phyloP scores from a whole-genome alignment of 2,329 filamentous ascomycete species.

The Teratosphaeriaceae sp. region DNA sequence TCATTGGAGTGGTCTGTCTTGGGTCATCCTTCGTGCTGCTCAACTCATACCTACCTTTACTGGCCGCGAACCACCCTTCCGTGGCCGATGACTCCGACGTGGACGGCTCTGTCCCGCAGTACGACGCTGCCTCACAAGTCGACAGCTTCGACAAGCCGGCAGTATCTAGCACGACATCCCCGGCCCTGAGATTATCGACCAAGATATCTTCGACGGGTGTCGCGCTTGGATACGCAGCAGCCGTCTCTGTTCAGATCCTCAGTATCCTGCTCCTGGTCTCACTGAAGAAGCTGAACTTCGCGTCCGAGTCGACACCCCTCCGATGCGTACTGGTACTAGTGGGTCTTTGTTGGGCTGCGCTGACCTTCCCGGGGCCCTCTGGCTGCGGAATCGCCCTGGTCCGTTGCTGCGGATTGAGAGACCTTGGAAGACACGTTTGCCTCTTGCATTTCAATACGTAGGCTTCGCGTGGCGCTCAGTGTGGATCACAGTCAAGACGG shows the following conservation, averaged over 20 bases:
- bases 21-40: conserved; percentile 91
- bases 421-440: too few species aligned
- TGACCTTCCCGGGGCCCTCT: conserved; percentile 85
- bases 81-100: neutral
- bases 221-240: conserved; percentile 87
- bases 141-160: too few species aligned
- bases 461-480: too few species aligned
- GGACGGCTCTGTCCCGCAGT: neutral
- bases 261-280: conserved; percentile 74
- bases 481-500: too few species aligned
- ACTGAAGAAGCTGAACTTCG: too few species aligned
- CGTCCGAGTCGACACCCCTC: too few species aligned
- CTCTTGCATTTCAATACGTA: too few species aligned
- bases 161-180: too few species aligned
- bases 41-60: conserved; percentile 87
- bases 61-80: conserved; percentile 75
- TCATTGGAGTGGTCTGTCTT: conserved; percentile 88
- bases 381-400: conserved; percentile 81
- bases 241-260: conserved; percentile 74
- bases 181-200: too few species aligned
- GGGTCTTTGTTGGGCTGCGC: conserved; percentile 86
- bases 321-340: conserved; percentile 81
- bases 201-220: too few species aligned
- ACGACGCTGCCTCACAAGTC: too few species aligned
- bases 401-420: too few species aligned